Conservation (phyloP, 768 basidiomycete species). For the Hygrocybe coccinea region DNA sequence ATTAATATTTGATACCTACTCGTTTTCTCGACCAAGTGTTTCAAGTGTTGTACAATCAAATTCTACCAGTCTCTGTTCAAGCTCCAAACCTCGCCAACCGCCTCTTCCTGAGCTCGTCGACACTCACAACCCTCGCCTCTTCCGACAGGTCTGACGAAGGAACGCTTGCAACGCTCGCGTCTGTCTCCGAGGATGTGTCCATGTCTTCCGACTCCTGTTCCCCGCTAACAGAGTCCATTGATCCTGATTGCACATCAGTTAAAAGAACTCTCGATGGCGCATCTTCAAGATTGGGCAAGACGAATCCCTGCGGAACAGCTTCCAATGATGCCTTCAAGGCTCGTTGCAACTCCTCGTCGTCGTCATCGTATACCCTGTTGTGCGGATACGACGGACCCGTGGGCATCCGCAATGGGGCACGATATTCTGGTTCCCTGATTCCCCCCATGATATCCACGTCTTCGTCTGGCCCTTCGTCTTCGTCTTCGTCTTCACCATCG, state of each 20-base stretch:
- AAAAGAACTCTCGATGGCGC: not conserved
- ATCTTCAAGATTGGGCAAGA: conserved; percentile 28
- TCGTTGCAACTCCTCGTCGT: conserved; percentile 83
- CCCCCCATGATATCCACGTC: not conserved
- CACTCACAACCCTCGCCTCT: conserved; percentile 36
- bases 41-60: not conserved
- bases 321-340: conserved; percentile 81
- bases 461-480: conserved; percentile 19
- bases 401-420: conserved; percentile 1
- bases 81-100: conserved; percentile 60
- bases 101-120: conserved; percentile 65
- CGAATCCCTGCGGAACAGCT: conserved; percentile 50
- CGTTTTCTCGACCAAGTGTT: not conserved
- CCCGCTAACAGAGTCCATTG: not conserved
- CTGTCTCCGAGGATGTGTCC: conserved; percentile 28
- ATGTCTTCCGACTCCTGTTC: conserved; percentile 7
- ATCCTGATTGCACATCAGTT: not conserved
- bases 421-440: conserved; percentile 1
- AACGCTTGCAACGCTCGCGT: conserved; percentile 36
- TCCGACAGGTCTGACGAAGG: conserved; percentile 17
- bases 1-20: not conserved
- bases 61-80: too few species aligned
- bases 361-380: conserved; percentile 71
- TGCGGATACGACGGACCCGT: conserved; percentile 4
- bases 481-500: conserved; percentile 20